Evolutionary conservation across 169 alveolate genomes (phyloP), one percentile per base, ranked within the genome.

Genomic region (Cystoisospora suis): DNA sequence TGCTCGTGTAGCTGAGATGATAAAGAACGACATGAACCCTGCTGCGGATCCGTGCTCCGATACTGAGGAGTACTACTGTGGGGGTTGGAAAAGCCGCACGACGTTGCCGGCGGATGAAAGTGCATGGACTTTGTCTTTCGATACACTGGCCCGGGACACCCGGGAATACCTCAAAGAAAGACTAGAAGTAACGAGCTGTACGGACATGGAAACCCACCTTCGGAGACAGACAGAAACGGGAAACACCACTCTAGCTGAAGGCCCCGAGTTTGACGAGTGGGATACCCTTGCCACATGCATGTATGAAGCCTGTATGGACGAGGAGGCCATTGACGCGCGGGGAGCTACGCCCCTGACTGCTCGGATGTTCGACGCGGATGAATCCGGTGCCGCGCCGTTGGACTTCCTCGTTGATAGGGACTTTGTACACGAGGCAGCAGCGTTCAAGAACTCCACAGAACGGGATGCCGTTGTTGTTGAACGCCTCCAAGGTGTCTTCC

Each of bases 341-440:
- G 83, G 83, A 38, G 83, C 83, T 15, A 72, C 47, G 83, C 83
- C 83, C 1, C 83, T 72, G 1, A 38, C 56, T 23, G 83, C 15
- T 72, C 58, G n/a, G 42, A 72, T 72, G 83, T 72, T 72, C 27
- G 83, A 38, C 12, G 27, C 27, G 27, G 23, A n/a, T 17, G 83
- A 72, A 34, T 0, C 36, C 9, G 32, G 53, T 3, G 4, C 53
- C 0, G 27, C 32, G 53, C 32, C 83, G 4, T 53, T 72, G 83
- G 53, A 40, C 32, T 72, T 72, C 83, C 27, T 72, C 15, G 42
- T 72, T 29, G 34, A 72, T 9, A 9, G 40, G 53, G 53, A 72
- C 56, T 72, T 72, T 34, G 49, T 3, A 32, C 40, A 27, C 12
- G 83, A 72, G 27, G 83, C 83, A 6, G 2, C 0, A 3, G 58